Base-by-base conservation (phyloP, 1,284 basidiomycete species). In the Athelia sp. region DNA sequence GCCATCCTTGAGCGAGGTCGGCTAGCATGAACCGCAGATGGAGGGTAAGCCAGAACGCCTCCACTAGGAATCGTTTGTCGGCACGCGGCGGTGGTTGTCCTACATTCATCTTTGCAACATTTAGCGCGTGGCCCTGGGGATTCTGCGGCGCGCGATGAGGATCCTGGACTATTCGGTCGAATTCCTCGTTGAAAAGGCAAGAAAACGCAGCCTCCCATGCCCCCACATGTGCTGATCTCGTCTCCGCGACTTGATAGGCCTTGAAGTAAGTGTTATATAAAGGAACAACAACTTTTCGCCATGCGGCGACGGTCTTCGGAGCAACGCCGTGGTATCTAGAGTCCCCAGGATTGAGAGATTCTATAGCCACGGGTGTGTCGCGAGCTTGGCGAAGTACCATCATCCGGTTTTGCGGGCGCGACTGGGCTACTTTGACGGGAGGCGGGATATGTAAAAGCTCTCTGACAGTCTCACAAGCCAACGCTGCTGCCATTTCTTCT, bases 141-240 rank as follows among this genome's bases (percentile, higher is more conserved):
- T 60, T 54, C n/a, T 57, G 52, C 1, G 63, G 59, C 46, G 69
- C 70, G 11, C 50, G 58, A 1, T 53, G 50, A 0, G 72, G 71
- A 51, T 76, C 59, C 10, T 55, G 53, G 1, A 61, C 49, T 4
- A 66, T 61, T 4, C 52, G 49, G 8, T 72, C 64, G 56, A 80
- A 67, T 62, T 82, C 79, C 21, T 68, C 62, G 22, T 71, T 65
- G 50, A 75, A 76, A 1, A 82, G 61, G 24, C 66, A 71, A 0
- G 76, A 60, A 52, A 78, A 73, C 0, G 80, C 73, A 0, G 75
- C 70, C 42, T 81, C 73, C 67, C 78, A 83, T 3, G 81, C 78
- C 21, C 68, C 61, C 0, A 65, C 60, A 56, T 83, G 79, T 0
- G 80, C 70, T 8, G 74, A 73, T 11, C 76, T 73, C 18, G 67